Base-by-base conservation (phyloP, 768 basidiomycete species). In the Chalciporus chontae region DNA sequence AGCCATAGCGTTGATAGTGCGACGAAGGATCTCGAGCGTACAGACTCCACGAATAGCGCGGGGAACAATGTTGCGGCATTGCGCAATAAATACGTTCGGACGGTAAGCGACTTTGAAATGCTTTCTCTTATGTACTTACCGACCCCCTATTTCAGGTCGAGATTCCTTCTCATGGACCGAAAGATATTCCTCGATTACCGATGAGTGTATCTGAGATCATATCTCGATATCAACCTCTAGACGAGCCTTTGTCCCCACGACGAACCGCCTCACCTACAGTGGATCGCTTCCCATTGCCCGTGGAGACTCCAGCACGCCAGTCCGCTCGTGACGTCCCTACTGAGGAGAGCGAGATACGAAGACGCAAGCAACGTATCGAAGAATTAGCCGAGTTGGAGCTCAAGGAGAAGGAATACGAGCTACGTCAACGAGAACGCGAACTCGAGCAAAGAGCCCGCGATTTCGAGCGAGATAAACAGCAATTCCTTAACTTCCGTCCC, bases 51-150 rank as follows among this genome's bases (percentile, higher is more conserved):
- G 6, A 73, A 66, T 36, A 83, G 79, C 53, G 76, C 60, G 42
- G 78, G 77, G 11, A 81, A 78, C 56, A 68, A 84, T 21, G 87
- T 90, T 40, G 83, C 87, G 38, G 79, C 80, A 2, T 81, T 91
- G 74, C 76, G 83, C 39, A 78, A 77, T 60, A 78, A 78, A 43
- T 89, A 85, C 55, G 74, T 79, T 18, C 74, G 69, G 37, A 71
- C 66, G 48, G 87, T 87, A 57, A 39, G 83, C 71, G 10, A 4
- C 34, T 36, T 47, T 55, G 21, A 36, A n/a, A 17, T 39, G 6
- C 52, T 36, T 18, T 18, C 11, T 40, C 7, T 51, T 32, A 13
- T 45, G 15, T 46, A 19, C 51, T 48, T 38, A 57, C 43, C 48
- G 10, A 31, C 32, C 45, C 13, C 50, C 47, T 45, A 23, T 32